These are phyloP conservation scores for Begonia fuchsioides DNA, from an alignment of 306 rosid genomes.

Conservation along the genomic window DNA sequence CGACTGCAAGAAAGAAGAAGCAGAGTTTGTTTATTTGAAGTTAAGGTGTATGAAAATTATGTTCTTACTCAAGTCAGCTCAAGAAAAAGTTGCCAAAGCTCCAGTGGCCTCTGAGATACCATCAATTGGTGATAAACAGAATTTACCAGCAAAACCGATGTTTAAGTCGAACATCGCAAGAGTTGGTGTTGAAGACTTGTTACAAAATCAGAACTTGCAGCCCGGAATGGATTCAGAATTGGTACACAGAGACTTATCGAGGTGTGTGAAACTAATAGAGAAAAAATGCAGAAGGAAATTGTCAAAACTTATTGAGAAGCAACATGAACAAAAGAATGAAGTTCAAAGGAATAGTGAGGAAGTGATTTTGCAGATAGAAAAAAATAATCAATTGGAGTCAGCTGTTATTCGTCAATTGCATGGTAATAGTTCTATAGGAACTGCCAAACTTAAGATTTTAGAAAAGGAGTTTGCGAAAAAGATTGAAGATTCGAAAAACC, in stretches of 20 bases:
- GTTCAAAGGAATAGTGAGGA: constrained; percentile 8
- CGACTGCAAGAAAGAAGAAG: constrained; percentile 49
- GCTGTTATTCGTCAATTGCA: constrained; percentile 14
- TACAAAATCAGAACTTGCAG: not conserved
- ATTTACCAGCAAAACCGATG: constrained; percentile 6
- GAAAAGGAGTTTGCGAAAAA: constrained; percentile 13
- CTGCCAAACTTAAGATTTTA: constrained; percentile 21
- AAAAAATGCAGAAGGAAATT: constrained; percentile 34
- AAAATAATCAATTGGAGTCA: constrained; percentile 17
- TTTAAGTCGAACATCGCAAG: constrained; percentile 2
- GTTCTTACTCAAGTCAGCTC: constrained; percentile 27
- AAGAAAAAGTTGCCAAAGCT: constrained; percentile 11
- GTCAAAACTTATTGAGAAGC: constrained; percentile 29
- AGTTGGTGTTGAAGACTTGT: constrained; percentile 6
- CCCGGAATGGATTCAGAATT: constrained; percentile 14
- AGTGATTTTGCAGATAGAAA: constrained; percentile 21
- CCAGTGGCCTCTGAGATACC: constrained; percentile 13
- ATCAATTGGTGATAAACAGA: constrained; percentile 7
- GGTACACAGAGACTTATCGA: constrained; percentile 25
- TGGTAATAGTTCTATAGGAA: constrained; percentile 16
- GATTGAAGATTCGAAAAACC: constrained; percentile 17
- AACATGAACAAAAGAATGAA: constrained; percentile 16
- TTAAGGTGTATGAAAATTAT: constrained; percentile 52
- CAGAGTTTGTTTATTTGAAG: constrained; percentile 36
- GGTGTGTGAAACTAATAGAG: constrained; percentile 36